Evolutionary conservation across 371 early-diverging fungal genomes (phyloP).

Genomic region (Nematocida sp.): DNA sequence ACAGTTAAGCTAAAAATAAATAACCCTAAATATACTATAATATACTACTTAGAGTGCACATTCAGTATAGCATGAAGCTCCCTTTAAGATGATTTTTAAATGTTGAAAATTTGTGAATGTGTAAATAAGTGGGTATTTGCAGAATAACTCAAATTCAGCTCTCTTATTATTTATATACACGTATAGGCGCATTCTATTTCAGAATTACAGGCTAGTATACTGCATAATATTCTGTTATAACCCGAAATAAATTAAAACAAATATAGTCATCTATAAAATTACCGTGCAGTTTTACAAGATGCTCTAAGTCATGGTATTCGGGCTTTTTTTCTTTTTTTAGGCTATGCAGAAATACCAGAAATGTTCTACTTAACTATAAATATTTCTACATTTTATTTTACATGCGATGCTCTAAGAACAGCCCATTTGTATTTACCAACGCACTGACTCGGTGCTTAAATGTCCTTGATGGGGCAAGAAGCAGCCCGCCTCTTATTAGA

Average conservation of each 20-base stretch:
- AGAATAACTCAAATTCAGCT: no score
- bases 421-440: constrained; percentile 33
- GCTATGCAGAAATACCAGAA: background rate
- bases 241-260: no score
- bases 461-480: constrained; percentile 1
- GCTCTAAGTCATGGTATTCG: background rate
- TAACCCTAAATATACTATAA: background rate
- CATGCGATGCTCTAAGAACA: constrained; percentile 18
- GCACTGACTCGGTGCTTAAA: constrained; percentile 18
- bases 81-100: no score
- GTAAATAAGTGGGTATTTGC: no score
- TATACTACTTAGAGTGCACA: no score
- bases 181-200: no score
- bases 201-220: no score
- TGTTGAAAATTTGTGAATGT: no score
- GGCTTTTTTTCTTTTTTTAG: background rate
- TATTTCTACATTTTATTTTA: constrained; percentile 14
- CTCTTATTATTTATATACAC: no score
- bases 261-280: no score
- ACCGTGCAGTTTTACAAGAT: background rate
- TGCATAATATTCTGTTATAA: no score
- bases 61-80: no score
- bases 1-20: background rate
- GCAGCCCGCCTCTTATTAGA: constrained; percentile 7
- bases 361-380: constrained; percentile 1